Evolutionary conservation across 179 eudicot genomes (phyloP).

Genomic region (Carnegiea gigantea): DNA sequence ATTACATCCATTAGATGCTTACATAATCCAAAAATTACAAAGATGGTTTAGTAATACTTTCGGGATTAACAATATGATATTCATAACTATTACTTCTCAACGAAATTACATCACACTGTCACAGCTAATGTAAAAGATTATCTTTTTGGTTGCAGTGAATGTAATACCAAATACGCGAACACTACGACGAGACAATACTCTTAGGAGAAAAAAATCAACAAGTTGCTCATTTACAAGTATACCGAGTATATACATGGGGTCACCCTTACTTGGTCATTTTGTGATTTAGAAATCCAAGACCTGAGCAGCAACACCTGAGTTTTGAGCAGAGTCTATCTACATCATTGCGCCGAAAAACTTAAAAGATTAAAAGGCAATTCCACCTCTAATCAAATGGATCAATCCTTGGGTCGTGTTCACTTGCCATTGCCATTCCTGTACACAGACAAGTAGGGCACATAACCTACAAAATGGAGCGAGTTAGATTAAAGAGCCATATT

Average conservation of each 20-base stretch:
- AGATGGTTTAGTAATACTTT: too few relatives aligned
- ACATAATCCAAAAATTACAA: too few relatives aligned
- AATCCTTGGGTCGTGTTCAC: constrained; percentile 92
- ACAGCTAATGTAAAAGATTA: too few relatives aligned
- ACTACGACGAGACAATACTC: not conserved
- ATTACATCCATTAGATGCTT: too few relatives aligned
- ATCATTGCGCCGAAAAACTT: not conserved
- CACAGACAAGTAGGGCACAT: constrained; percentile 99
- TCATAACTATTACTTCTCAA: not conserved
- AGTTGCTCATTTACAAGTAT: constrained; percentile 14
- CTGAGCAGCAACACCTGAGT: constrained; percentile 1
- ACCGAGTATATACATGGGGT: not conserved
- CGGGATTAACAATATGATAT: not conserved
- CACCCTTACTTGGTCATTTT: not conserved
- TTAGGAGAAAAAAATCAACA: not conserved
- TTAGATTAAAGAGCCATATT: not conserved
- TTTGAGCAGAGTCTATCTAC: not conserved
- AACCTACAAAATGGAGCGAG: constrained; percentile 49
- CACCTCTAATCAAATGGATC: constrained; percentile 75
- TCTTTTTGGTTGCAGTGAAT: not conserved
- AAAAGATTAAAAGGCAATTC: not conserved
- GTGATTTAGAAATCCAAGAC: not conserved
- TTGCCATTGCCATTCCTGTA: constrained; percentile 99
- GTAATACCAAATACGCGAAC: not conserved
- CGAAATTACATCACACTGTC: not conserved